Evolutionary conservation across 1,139 yeast species (phyloP).

Genomic region (Maudiozyma humilis): DNA sequence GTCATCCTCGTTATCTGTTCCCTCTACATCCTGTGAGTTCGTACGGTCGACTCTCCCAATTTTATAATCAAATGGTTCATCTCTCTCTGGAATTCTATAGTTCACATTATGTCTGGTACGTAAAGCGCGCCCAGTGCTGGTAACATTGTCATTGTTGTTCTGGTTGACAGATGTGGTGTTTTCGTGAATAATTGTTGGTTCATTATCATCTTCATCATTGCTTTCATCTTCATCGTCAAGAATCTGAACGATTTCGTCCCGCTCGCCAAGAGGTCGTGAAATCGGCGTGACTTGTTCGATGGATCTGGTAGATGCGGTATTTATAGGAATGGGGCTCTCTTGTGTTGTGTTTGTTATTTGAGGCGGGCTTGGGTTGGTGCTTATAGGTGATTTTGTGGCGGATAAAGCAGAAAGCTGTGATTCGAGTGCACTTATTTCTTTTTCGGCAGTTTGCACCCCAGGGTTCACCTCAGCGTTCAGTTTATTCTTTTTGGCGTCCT

Average conservation of each 20-base stretch:
- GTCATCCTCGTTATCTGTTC: constrained; percentile 30
- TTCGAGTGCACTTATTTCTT: constrained; percentile 9
- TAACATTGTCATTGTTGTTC: too few species aligned
- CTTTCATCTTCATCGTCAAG: neutral
- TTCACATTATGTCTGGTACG: constrained; percentile 18
- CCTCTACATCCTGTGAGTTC: constrained; percentile 15
- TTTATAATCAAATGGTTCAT: constrained; percentile 27
- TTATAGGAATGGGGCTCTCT: too few species aligned
- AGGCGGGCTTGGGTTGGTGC: too few species aligned
- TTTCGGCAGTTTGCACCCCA: constrained; percentile 11
- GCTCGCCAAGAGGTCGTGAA: neutral
- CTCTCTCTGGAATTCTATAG: constrained; percentile 26
- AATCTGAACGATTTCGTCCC: neutral
- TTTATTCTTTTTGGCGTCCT: constrained; percentile 22
- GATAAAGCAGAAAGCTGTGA: too few species aligned
- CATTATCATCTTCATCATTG: constrained; percentile 8
- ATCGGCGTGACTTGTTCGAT: too few species aligned
- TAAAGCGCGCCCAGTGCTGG: constrained; percentile 11
- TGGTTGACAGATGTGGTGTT: neutral
- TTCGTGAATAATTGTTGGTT: constrained; percentile 8
- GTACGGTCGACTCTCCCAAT: constrained; percentile 13
- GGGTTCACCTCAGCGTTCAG: constrained; percentile 21
- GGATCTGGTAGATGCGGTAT: too few species aligned
- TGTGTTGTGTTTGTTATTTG: too few species aligned
- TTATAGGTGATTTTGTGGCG: too few species aligned